Evolutionary conservation across 768 basidiomycete species (phyloP), one percentile per base, ranked within the genome.

Genomic region (Rhodotorula kratochvilovae): DNA sequence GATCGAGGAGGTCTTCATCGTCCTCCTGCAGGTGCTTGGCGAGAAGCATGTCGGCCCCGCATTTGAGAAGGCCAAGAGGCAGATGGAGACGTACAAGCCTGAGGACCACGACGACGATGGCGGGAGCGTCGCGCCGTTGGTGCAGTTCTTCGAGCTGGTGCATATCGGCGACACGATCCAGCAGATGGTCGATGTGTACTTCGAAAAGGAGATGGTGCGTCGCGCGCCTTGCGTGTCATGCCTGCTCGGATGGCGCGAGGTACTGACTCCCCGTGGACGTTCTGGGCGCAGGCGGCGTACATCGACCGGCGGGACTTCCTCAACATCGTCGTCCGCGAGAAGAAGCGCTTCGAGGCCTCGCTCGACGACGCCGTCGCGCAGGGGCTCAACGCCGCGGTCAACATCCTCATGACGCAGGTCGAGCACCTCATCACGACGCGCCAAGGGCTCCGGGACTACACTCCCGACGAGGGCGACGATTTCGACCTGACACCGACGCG

Each of bases 141-240:
- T 97, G 51, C 94, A 98, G 79, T 98, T 98, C 82, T 97, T 99
- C 74, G 95, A 98, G 82, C 84, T 98, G 33, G 95, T 95, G 1
- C 96, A 98, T 81, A 84, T 98, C 25, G 96, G 93, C 1, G 95
- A 99, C 78, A 99, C 91, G 25, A 97, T 98, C 55, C 92, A 95
- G 81, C 91, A 89, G 27, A 97, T 98, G 87, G 87, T 96, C 12
- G 93, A 99, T 76, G 96, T 97, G 3, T 99, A 94, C 80, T 99
- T 95, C 78, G 96, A 98, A 78, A 94, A 94, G 78, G 95, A 96
- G 77, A 82, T 98, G 81, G 91, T 90, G 71, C 35, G 88, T 79
- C 1, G 25, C 45, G 19, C 31, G 50, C n/a, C 39, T 39, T 39
- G n/a, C 39, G 39, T 39, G 8, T 39, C n/a, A n/a, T n/a, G n/a